Percentiles rank a stretch among this genome's conserved stretches.
These are phyloP conservation scores for Pythium dissimile DNA, from an alignment of 352 stramenopile genomes.

Conservation along the genomic window DNA sequence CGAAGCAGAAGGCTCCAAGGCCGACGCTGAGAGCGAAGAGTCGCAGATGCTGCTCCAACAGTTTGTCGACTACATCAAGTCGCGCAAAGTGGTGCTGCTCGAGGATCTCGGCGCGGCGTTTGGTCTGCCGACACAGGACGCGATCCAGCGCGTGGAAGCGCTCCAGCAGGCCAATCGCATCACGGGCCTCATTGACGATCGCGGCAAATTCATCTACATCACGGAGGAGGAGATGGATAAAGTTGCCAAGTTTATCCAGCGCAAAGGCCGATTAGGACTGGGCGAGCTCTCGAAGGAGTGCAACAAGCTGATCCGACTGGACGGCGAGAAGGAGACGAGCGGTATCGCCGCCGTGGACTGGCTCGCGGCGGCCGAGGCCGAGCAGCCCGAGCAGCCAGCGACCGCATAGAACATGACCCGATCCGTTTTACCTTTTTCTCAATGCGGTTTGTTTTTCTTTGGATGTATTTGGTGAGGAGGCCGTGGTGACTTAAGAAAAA, in stretches of 20 bases:
- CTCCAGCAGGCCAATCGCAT: slow-evolving; percentile 54
- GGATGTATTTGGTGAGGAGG: too few species aligned
- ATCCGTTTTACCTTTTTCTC: neutral
- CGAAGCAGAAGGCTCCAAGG: slow-evolving; percentile 56
- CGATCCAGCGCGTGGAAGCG: slow-evolving; percentile 57
- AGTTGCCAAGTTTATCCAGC: slow-evolving; percentile 66
- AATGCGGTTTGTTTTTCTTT: too few species aligned
- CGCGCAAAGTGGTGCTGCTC: slow-evolving; percentile 71
- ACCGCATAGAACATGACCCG: neutral
- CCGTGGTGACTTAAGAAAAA: too few species aligned
- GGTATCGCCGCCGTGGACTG: slow-evolving; percentile 22
- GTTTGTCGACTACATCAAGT: slow-evolving; percentile 74
- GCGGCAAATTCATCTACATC: slow-evolving; percentile 82
- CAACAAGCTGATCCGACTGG: slow-evolving; percentile 73
- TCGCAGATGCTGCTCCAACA: slow-evolving; percentile 60
- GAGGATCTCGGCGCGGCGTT: slow-evolving; percentile 71
- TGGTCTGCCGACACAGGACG: slow-evolving; percentile 59
- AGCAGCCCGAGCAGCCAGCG: slow-evolving; percentile 8
- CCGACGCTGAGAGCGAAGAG: slow-evolving; percentile 53
- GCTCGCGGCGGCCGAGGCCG: slow-evolving; percentile 36
- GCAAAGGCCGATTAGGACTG: slow-evolving; percentile 57
- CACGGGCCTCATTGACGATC: slow-evolving; percentile 73
- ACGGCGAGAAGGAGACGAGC: slow-evolving; percentile 35
- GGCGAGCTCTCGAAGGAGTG: slow-evolving; percentile 68
- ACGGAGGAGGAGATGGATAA: slow-evolving; percentile 76